These are phyloP conservation scores for Phytophthora sansomeana DNA, from an alignment of 352 stramenopile genomes.

Conservation along the genomic window DNA sequence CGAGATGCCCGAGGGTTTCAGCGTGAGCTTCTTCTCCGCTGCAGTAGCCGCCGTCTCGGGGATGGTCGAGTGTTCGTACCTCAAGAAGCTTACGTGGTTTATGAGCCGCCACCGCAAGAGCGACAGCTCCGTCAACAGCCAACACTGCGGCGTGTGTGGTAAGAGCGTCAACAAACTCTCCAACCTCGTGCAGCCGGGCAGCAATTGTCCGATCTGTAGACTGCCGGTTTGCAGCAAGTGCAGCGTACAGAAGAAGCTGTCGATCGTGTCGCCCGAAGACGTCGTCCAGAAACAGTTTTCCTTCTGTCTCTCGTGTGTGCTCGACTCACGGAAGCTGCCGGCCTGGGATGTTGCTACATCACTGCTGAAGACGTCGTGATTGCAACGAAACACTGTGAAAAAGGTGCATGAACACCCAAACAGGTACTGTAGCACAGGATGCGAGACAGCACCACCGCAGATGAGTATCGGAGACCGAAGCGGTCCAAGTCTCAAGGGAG, in stretches of 20 bases:
- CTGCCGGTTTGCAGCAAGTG: constrained; percentile 55
- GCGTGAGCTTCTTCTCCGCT: constrained; percentile 48
- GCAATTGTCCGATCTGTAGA: constrained; percentile 40
- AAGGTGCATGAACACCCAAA: neutral
- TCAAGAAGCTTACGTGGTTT: constrained; percentile 72
- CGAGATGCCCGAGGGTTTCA: constrained; percentile 51
- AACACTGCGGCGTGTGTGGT: constrained; percentile 40
- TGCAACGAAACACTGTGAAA: neutral
- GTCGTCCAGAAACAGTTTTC: constrained; percentile 53
- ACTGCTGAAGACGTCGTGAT: constrained; percentile 34
- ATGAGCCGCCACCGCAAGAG: constrained; percentile 38
- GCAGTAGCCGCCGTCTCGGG: constrained; percentile 40
- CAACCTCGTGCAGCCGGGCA: constrained; percentile 31
- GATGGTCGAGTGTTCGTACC: constrained; percentile 58
- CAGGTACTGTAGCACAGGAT: neutral
- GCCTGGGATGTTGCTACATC: constrained; percentile 50
- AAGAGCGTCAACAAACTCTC: constrained; percentile 39
- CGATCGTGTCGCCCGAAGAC: constrained; percentile 40
- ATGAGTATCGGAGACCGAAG: constrained; percentile 9
- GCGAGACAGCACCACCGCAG: neutral
- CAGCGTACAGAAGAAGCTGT: constrained; percentile 52
- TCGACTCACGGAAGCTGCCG: constrained; percentile 48
- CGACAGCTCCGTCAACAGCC: constrained; percentile 8
- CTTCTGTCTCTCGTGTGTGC: constrained; percentile 64
- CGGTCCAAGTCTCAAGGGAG: neutral